phyloP scores from a whole-genome alignment of 1,284 basidiomycete species.

The Neolentinus lepideus region DNA sequence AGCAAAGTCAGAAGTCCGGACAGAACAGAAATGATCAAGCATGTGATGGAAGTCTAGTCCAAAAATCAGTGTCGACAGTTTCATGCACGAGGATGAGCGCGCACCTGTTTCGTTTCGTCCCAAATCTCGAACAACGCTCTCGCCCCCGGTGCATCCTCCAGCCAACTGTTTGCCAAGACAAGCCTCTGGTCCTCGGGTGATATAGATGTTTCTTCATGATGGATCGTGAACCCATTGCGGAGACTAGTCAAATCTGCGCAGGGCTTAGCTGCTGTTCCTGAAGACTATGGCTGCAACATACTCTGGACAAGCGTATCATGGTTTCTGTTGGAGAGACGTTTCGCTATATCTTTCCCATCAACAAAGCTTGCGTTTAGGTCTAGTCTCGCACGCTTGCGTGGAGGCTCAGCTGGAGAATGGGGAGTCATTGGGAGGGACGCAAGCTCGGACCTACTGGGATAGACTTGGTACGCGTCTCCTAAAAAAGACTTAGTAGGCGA shows the following conservation, averaged over 20 bases:
- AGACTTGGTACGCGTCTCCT: too few relatives aligned
- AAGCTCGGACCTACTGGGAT: too few relatives aligned
- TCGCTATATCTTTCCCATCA: neutral
- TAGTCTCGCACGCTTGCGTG: neutral
- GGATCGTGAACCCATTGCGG: slow-evolving; percentile 49
- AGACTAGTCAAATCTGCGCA: slow-evolving; percentile 24
- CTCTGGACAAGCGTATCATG: neutral
- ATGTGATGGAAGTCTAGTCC: slow-evolving; percentile 35
- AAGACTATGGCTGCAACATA: neutral
- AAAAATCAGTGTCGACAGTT: slow-evolving; percentile 10
- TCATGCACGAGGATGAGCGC: slow-evolving; percentile 10
- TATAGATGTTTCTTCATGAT: slow-evolving; percentile 32
- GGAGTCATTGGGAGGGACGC: too few relatives aligned
- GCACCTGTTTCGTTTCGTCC: slow-evolving; percentile 44
- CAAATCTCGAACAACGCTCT: slow-evolving; percentile 57
- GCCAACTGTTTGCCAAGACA: slow-evolving; percentile 50
- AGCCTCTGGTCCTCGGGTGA: slow-evolving; percentile 52
- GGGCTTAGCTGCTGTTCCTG: neutral
- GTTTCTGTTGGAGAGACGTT: neutral
- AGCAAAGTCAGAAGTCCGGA: slow-evolving; percentile 50
- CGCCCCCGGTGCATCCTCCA: slow-evolving; percentile 46
- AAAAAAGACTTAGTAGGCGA: too few relatives aligned
- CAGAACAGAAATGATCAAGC: slow-evolving; percentile 44
- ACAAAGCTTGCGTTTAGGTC: neutral
- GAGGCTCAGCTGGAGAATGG: slow-evolving; percentile 1